Evolutionary conservation across 257 asterid species (phyloP), one percentile per base, ranked within the genome.

Genomic region (Agastache rugosa): DNA sequence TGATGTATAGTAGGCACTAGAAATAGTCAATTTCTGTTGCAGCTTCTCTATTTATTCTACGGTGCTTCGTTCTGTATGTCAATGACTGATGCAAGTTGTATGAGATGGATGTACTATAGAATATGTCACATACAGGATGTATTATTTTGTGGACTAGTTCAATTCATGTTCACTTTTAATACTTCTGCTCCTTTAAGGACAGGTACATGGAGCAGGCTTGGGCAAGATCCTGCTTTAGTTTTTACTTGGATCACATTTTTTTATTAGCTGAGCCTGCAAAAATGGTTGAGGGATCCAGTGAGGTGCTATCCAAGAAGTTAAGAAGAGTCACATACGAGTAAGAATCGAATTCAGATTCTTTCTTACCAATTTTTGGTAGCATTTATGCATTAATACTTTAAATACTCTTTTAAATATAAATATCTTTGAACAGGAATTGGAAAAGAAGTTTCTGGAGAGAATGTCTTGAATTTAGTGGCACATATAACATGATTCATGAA

Each of bases 121-220:
- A 58, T 61, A 78, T 48, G 44, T 42, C 19, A 7, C 54, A 41
- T 63, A 27, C 31, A 42, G 41, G 14, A 4, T 48, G 29, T 25
- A 17, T 71, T 71, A 55, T 19, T 42, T 12, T 50, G 5, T 56
- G 31, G 27, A 17, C 31, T 10, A 58, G 23, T 34, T 22, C 41
- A 25, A 16, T 70, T 35, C 72, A 45, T 72, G 67, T 72, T 79
- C 31, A 34, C 60, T 64, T 72, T 25, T 73, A 67, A 16, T 54
- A 41, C 75, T 78, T 76, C 39, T 73, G 63, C n/a, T 59, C 69
- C 35, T 63, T 35, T 48, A 54, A 78, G 67, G 70, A 73, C 85
- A 94, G 99, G 99, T 73, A 98, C 99, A n/a, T 94, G 99, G 99
- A 94, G 99, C 86, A 94, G 96, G 92, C 97, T 94, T 81, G 99